Evolutionary conservation across 2,329 filamentous ascomycete species (phyloP), one percentile per base, ranked within the genome.

Genomic region (Daldinia sp.): DNA sequence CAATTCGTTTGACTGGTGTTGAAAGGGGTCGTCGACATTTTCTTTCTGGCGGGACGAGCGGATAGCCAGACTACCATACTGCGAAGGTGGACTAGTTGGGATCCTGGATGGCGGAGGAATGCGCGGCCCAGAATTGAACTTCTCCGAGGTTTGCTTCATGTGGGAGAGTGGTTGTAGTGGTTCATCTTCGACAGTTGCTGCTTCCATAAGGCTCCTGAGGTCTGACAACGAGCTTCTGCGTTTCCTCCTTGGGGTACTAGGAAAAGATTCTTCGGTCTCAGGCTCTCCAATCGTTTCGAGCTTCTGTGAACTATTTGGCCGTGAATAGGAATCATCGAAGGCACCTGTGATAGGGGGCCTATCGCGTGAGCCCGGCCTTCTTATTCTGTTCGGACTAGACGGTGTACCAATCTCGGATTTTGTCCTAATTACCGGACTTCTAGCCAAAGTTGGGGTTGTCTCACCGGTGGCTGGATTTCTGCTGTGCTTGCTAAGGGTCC

Each of bases 141-240:
- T 86, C 60, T 85, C 83, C 1, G 83, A 83, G 1, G 83, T 85
- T 66, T 83, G 79, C 69, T 83, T 81, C 74, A 83, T 81, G 68
- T 82, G 76, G 66, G 82, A 82, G 19, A 87, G 75, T 2, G 84
- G 83, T 73, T 83, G 81, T 11, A 80, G 68, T 7, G 77, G 69
- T 32, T 69, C 78, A 72, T 75, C 81, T 71, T 77, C 79, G 0
- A 89, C 76, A 9, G 81, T 84, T 7, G 88, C 82, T 57, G 86
- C 83, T 37, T 83, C 84, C 78, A 94, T 88, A 15, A 92, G 80
- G 58, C 81, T 84, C 69, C 88, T 90, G 48, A 98, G 82, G 75
- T 98, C 94, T 3, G 94, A 97, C 39, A 98, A 80, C 23, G 94
- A 97, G 78, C 94, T 97, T 74, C 94, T 89, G 57, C 94, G 86